A percentile compares a stretch with the other conserved stretches of the same genome.
phyloP scores from a whole-genome alignment of 1,284 basidiomycete species.

The Caloboletus firmus region DNA sequence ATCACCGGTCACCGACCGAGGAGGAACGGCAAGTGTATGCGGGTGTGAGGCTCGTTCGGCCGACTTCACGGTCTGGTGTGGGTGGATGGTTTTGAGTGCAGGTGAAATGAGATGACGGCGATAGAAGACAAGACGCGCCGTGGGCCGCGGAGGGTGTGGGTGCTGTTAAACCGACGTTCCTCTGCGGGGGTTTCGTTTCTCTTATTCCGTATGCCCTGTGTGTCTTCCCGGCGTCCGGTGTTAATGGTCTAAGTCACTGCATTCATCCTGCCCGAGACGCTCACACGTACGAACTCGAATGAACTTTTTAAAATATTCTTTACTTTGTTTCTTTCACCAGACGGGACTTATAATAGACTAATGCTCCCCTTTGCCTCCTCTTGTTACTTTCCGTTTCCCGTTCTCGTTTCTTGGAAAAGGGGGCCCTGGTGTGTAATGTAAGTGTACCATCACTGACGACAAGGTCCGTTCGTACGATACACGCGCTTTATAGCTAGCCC shows the following conservation, averaged over 20 bases:
- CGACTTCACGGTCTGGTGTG: background rate
- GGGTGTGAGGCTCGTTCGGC: constrained; percentile 27
- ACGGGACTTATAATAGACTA: background rate
- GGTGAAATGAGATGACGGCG: background rate
- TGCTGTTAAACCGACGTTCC: background rate
- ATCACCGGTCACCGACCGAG: constrained; percentile 22
- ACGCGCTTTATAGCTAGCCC: background rate
- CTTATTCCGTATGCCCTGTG: background rate
- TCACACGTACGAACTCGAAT: background rate
- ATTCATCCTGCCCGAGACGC: background rate
- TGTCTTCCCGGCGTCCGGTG: background rate
- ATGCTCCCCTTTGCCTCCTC: background rate
- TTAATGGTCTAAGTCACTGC: background rate
- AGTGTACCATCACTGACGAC: background rate
- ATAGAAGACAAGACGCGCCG: background rate
- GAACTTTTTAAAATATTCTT: background rate
- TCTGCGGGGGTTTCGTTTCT: background rate
- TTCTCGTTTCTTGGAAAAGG: background rate
- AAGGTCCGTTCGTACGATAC: background rate
- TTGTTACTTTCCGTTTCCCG: background rate
- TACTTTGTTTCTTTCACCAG: background rate
- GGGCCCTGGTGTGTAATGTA: background rate
- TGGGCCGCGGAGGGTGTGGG: background rate
- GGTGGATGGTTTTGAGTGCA: constrained; percentile 21
- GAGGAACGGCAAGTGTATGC: constrained; percentile 15